Conservation (phyloP, 2,329 filamentous ascomycete species). For the Pestalotiopsis sp. region DNA sequence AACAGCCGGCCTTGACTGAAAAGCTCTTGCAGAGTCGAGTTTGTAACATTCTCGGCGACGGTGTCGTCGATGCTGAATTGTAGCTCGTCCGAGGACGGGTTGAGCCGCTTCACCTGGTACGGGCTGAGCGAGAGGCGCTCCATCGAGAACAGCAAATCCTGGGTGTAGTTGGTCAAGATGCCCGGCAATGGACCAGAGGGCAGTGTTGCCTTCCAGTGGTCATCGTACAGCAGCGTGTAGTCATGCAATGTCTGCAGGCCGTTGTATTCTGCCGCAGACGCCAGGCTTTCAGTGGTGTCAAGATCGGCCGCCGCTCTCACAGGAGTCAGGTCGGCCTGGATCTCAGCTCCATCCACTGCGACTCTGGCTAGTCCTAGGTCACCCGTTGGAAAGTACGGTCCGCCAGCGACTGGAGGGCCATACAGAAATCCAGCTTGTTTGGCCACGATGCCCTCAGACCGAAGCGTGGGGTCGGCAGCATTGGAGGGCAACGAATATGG, state of each 20-base stretch:
- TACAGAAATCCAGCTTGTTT: neutral
- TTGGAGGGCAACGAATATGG: neutral
- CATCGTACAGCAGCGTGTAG: conserved; percentile 43
- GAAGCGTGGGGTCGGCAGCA: neutral
- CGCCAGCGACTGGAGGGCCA: neutral
- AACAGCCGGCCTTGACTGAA: conserved; percentile 42
- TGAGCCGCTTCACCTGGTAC: conserved; percentile 37
- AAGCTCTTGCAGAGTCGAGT: conserved; percentile 34
- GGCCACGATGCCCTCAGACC: neutral
- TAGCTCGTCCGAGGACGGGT: conserved; percentile 31
- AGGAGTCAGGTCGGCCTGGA: neutral
- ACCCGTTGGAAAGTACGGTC: conserved; percentile 1
- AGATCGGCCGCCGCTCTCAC: neutral
- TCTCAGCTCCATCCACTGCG: neutral
- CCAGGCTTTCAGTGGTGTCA: neutral
- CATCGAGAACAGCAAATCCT: conserved; percentile 51
- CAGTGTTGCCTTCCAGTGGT: conserved; percentile 39
- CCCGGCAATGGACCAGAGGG: conserved; percentile 38
- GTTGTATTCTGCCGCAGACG: neutral
- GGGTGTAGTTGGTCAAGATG: conserved; percentile 45
- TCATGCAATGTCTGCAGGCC: conserved; percentile 31
- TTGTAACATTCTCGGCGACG: conserved; percentile 32
- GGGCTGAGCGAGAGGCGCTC: conserved; percentile 46
- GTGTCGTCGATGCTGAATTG: conserved; percentile 39
- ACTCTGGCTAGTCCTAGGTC: neutral